phyloP scores from a whole-genome alignment of 345 rosid species.

The Mangifera indica region DNA sequence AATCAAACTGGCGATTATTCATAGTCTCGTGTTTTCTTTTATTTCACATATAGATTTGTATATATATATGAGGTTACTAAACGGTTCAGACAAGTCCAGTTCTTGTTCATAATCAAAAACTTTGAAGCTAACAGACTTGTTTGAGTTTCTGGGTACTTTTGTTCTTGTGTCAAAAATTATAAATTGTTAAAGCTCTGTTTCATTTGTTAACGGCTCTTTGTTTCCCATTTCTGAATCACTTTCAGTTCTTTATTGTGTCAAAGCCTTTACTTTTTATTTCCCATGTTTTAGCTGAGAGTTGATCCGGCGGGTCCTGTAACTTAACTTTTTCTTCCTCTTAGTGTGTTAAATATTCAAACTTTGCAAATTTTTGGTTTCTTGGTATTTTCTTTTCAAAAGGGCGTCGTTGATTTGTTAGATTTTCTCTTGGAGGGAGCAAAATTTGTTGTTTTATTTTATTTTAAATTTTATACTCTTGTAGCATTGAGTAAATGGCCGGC shows the following conservation, averaged over 20 bases:
- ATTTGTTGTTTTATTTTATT: no score
- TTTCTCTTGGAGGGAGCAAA: neutral
- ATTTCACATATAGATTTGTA: neutral
- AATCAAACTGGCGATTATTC: neutral
- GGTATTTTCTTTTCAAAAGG: neutral
- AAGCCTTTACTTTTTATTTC: neutral
- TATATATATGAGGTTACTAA: neutral
- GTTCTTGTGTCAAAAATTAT: neutral
- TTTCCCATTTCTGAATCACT: conserved; percentile 9
- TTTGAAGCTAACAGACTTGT: neutral
- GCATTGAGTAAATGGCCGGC: conserved; percentile 43
- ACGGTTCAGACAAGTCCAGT: no score
- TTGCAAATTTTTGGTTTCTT: conserved; percentile 16
- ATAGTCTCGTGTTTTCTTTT: neutral
- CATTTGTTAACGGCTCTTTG: neutral
- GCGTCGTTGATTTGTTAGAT: neutral
- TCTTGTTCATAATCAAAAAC: neutral
- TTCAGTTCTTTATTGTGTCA: neutral
- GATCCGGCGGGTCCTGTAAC: neutral
- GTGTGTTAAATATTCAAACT: neutral
- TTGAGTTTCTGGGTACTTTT: neutral
- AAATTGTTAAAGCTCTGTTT: neutral
- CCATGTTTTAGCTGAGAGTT: conserved; percentile 20
- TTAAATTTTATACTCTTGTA: no score
- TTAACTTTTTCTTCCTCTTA: neutral